These are phyloP conservation scores for Rhynchospora pubera DNA, from an alignment of 176 grass and related monocot species.

Conservation along the genomic window DNA sequence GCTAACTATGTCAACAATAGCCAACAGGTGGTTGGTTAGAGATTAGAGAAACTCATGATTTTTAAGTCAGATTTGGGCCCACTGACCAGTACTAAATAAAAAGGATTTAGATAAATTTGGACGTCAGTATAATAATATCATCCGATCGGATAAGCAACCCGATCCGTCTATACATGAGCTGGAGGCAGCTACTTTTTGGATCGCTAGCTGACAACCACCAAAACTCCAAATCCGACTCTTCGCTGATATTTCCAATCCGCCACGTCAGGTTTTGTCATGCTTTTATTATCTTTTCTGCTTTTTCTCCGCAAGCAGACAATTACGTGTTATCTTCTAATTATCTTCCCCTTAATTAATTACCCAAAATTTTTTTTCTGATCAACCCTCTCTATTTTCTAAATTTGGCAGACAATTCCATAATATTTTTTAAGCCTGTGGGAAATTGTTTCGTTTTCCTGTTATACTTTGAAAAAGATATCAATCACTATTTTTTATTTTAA, in stretches of 20 bases:
- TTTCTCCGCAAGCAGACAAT: not conserved
- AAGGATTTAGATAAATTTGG: not conserved
- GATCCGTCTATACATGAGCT: not conserved
- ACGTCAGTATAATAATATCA: not conserved
- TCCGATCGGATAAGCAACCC: not conserved
- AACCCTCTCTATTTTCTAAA: not conserved
- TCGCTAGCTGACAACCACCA: not conserved
- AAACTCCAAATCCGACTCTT: not conserved
- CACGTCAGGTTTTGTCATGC: not conserved
- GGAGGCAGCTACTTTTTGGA: not conserved
- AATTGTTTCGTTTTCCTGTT: no score
- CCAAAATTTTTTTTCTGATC: not conserved
- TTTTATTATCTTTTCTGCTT: not conserved
- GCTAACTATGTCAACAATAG: no score
- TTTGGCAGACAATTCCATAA: not conserved
- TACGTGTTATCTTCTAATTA: slow-evolving; percentile 8
- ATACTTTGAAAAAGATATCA: not conserved
- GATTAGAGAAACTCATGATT: no score
- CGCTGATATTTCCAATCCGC: not conserved
- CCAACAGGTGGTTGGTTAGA: no score
- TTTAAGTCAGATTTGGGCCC: no score
- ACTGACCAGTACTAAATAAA: no score
- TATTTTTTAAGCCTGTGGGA: no score
- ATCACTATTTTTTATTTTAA: not conserved
- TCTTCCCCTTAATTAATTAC: not conserved